A percentile compares a stretch with the other conserved stretches of the same genome.
Conservation (phyloP, 108 stramenopile genomes). For the Pseudonitzschia delicatissima region DNA sequence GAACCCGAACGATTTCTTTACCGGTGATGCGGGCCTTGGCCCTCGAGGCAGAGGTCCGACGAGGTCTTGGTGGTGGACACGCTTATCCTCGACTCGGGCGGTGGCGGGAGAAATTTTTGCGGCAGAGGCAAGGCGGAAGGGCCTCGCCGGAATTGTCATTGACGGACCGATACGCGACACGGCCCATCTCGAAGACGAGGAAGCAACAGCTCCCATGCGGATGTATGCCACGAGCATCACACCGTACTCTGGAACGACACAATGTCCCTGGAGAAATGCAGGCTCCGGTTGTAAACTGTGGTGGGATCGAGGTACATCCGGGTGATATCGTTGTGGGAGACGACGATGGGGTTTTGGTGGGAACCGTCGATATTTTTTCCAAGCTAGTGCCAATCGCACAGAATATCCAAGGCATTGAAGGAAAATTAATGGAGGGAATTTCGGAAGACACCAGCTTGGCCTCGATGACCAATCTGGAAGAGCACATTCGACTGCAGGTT, state of each 20-base stretch:
- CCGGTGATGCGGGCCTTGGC: constrained; percentile 40
- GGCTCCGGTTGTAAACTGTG: constrained; percentile 29
- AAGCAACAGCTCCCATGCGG: neutral
- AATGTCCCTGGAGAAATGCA: constrained; percentile 42
- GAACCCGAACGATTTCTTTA: constrained; percentile 51
- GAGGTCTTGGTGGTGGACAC: constrained; percentile 51
- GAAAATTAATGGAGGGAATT: constrained; percentile 6
- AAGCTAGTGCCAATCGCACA: constrained; percentile 11
- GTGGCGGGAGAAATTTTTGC: constrained; percentile 53
- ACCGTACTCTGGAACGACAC: constrained; percentile 52
- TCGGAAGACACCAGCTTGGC: neutral
- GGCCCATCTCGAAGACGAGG: constrained; percentile 15
- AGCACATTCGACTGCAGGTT: neutral
- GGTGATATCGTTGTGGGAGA: constrained; percentile 55
- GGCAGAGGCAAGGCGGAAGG: constrained; percentile 36
- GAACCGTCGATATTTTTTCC: neutral
- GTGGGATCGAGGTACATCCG: constrained; percentile 42
- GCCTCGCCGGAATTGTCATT: constrained; percentile 45
- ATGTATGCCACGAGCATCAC: constrained; percentile 33
- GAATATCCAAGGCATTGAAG: constrained; percentile 3
- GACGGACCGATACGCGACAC: constrained; percentile 55
- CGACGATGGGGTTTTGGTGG: constrained; percentile 26
- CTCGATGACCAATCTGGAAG: constrained; percentile 6
- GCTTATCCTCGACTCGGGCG: constrained; percentile 38
- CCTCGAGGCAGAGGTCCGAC: constrained; percentile 13